Evolutionary conservation across 106 monocot genomes (phyloP).

Genomic region (Phalaenopsis aphrodite): DNA sequence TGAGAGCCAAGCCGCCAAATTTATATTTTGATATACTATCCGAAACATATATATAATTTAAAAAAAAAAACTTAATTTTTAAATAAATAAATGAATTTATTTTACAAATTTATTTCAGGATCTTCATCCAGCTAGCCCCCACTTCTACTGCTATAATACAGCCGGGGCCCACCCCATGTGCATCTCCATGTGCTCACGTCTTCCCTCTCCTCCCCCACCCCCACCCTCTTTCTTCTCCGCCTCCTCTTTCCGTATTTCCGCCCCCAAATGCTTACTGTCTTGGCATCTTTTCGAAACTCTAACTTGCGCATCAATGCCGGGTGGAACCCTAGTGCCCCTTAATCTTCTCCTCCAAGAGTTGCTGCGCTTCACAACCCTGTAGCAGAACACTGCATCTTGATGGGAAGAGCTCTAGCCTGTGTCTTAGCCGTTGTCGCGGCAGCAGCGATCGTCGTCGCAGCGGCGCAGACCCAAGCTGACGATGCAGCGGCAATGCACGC

Average conservation of each 20-base stretch:
- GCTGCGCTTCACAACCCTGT: neutral
- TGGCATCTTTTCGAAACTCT: conserved; percentile 1
- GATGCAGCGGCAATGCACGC: conserved; percentile 35
- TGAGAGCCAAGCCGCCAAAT: too few species aligned
- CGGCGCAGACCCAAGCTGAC: conserved; percentile 12
- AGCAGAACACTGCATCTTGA: neutral
- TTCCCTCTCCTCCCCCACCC: neutral
- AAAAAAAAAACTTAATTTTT: too few species aligned
- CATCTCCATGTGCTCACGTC: neutral
- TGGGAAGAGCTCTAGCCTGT: neutral
- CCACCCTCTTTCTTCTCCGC: too few species aligned
- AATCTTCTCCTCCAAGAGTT: neutral
- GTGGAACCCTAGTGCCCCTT: neutral
- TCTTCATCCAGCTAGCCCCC: neutral
- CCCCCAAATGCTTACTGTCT: neutral
- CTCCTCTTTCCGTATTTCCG: conserved; percentile 7
- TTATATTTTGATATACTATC: too few species aligned
- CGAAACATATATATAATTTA: too few species aligned
- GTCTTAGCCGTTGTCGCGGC: neutral
- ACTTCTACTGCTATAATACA: neutral
- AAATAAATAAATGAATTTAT: neutral
- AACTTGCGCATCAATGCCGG: neutral
- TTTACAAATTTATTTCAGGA: neutral
- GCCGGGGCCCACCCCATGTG: neutral
- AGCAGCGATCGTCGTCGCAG: neutral